A percentile compares a stretch with the other conserved stretches of the same genome.
These are phyloP conservation scores for Phoma sp. DNA, from an alignment of 2,329 filamentous ascomycete genomes.

Conservation along the genomic window DNA sequence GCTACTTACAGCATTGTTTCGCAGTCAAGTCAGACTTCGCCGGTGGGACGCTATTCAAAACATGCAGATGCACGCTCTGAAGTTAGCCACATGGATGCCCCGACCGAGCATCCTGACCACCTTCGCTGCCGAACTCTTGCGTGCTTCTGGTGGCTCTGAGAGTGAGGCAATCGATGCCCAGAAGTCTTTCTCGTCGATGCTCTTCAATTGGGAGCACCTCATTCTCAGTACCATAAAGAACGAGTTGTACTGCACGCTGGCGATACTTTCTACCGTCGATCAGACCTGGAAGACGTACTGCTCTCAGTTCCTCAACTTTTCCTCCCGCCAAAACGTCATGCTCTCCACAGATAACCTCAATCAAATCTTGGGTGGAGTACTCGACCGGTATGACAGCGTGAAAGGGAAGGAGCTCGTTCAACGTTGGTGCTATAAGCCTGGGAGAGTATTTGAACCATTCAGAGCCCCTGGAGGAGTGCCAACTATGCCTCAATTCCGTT, in stretches of 20 bases:
- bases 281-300: slow-evolving; percentile 37
- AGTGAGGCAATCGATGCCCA: slow-evolving; percentile 25
- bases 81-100: slow-evolving; percentile 34
- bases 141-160: slow-evolving; percentile 25
- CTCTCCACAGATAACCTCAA: slow-evolving; percentile 57
- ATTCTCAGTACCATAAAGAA: slow-evolving; percentile 33
- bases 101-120: slow-evolving; percentile 39
- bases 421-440: slow-evolving; percentile 51
- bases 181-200: slow-evolving; percentile 35
- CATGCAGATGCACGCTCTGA: slow-evolving; percentile 45
- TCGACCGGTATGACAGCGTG: slow-evolving; percentile 56
- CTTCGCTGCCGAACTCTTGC: slow-evolving; percentile 40
- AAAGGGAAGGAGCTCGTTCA: slow-evolving; percentile 59
- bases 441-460: slow-evolving; percentile 32
- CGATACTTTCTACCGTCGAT: slow-evolving; percentile 41
- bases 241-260: slow-evolving; percentile 42
- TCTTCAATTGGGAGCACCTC: slow-evolving; percentile 42
- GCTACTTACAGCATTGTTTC: slow-evolving; percentile 50
- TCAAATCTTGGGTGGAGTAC: slow-evolving; percentile 61
- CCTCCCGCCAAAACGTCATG: slow-evolving; percentile 33
- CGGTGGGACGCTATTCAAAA: slow-evolving; percentile 52
- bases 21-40: slow-evolving; percentile 52
- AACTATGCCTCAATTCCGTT: slow-evolving; percentile 38
- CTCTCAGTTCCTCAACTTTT: slow-evolving; percentile 40
- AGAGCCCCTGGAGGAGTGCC: slow-evolving; percentile 43